Conservation (phyloP, 768 basidiomycete species). For the Suillus bovinus region DNA sequence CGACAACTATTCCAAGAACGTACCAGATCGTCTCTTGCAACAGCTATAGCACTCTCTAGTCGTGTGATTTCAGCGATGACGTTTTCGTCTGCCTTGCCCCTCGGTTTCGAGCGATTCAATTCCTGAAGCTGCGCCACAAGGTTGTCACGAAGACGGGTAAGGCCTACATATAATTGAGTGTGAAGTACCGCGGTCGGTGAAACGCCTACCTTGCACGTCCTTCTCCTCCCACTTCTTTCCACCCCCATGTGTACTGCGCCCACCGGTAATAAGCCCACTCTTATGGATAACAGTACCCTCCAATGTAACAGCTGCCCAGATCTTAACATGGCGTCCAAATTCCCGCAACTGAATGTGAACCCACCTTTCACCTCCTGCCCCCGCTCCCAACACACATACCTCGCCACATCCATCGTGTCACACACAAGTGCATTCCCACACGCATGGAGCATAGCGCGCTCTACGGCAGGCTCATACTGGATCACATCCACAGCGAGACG, state of each 20-base stretch:
- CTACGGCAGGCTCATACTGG: conserved; percentile 78
- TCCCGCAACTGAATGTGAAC: conserved; percentile 18
- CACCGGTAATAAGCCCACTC: conserved; percentile 96
- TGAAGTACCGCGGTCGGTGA: conserved; percentile 12
- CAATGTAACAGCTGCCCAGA: conserved; percentile 75
- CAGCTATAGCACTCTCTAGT: conserved; percentile 72
- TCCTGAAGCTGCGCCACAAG: conserved; percentile 78
- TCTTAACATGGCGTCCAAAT: not conserved
- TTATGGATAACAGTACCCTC: conserved; percentile 98
- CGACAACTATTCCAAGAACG: conserved; percentile 21
- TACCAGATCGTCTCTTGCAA: conserved; percentile 85
- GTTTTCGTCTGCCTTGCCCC: conserved; percentile 81
- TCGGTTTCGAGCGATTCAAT: conserved; percentile 79
- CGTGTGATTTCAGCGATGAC: conserved; percentile 75
- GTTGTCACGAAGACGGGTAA: conserved; percentile 65
- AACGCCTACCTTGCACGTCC: conserved; percentile 76
- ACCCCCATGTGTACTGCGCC: conserved; percentile 72
- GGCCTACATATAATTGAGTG: conserved; percentile 30
- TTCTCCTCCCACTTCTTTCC: conserved; percentile 94
- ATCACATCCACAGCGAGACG: conserved; percentile 86
- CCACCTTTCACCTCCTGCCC: conserved; percentile 95
- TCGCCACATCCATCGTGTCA: conserved; percentile 92
- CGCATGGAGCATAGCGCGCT: conserved; percentile 94
- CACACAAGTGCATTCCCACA: conserved; percentile 96
- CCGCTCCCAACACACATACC: conserved; percentile 90